These are phyloP conservation scores for Penicillium coprophilum DNA, from an alignment of 495 filamentous ascomycete species.

Conservation along the genomic window DNA sequence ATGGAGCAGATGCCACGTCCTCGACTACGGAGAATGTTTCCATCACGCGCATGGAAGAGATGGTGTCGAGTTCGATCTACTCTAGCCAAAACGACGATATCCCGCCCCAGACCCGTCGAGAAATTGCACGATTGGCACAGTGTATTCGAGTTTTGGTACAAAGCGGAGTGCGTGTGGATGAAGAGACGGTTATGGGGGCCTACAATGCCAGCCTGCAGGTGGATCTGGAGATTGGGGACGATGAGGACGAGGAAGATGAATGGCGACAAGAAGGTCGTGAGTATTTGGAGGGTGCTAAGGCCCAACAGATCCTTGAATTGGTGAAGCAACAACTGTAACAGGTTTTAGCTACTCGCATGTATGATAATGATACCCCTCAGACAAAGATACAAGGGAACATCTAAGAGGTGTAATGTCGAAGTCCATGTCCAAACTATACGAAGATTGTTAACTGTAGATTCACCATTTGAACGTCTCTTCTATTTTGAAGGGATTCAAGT, in stretches of 20 bases:
- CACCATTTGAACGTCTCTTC: background rate
- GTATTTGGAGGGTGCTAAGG: constrained; percentile 73
- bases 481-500: background rate
- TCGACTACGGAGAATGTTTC: constrained; percentile 50
- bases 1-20: constrained; percentile 52
- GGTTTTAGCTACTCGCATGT: background rate
- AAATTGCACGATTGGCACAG: constrained; percentile 79
- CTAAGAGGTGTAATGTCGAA: background rate
- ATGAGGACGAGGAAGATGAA: constrained; percentile 43
- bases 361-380: constrained; percentile 24
- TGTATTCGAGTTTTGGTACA: constrained; percentile 80
- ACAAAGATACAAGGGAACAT: constrained; percentile 12
- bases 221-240: constrained; percentile 58
- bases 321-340: constrained; percentile 25
- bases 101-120: constrained; percentile 67
- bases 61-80: constrained; percentile 71
- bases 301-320: constrained; percentile 62
- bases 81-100: constrained; percentile 90
- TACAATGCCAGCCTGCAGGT: constrained; percentile 78
- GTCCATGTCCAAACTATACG: background rate
- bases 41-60: constrained; percentile 84
- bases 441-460: background rate
- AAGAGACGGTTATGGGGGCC: constrained; percentile 80
- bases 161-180: constrained; percentile 80
- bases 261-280: constrained; percentile 44